A percentile compares a stretch with the other conserved stretches of the same genome.
phyloP scores from a whole-genome alignment of 768 basidiomycete species.

The Kwoniella mangroviensis region DNA sequence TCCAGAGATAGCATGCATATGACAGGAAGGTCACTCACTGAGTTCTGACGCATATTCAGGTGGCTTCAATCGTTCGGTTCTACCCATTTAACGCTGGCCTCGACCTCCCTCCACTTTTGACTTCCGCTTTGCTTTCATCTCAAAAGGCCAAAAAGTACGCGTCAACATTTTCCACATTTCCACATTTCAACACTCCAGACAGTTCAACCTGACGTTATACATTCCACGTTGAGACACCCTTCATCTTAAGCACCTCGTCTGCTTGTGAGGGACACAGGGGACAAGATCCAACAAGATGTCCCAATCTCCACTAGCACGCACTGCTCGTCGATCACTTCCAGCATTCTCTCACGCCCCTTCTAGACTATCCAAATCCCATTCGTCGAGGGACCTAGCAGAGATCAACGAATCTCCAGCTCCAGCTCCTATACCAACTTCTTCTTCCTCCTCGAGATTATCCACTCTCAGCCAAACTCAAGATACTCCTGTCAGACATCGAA shows the following conservation, averaged over 20 bases:
- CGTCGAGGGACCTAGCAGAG: slow-evolving; percentile 22
- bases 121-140: not conserved
- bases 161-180: not conserved
- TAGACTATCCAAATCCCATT: slow-evolving; percentile 38
- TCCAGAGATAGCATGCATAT: no score
- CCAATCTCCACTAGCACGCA: slow-evolving; percentile 47
- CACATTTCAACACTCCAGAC: no score
- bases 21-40: no score
- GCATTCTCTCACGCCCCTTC: slow-evolving; percentile 46
- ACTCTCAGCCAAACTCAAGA: not conserved
- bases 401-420: slow-evolving; percentile 4
- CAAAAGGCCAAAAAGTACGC: not conserved
- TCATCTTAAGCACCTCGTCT: not conserved
- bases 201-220: not conserved
- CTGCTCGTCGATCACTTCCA: slow-evolving; percentile 35
- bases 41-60: not conserved
- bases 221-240: not conserved
- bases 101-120: not conserved
- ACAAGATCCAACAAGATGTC: slow-evolving; percentile 34
- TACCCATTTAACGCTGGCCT: not conserved
- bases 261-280: not conserved
- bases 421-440: not conserved
- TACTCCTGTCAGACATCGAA: slow-evolving; percentile 21
- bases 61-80: not conserved
- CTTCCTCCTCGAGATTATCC: not conserved